phyloP scores from a whole-genome alignment of 805 yeast genomes.

The Sugiyamaella floridensis region DNA sequence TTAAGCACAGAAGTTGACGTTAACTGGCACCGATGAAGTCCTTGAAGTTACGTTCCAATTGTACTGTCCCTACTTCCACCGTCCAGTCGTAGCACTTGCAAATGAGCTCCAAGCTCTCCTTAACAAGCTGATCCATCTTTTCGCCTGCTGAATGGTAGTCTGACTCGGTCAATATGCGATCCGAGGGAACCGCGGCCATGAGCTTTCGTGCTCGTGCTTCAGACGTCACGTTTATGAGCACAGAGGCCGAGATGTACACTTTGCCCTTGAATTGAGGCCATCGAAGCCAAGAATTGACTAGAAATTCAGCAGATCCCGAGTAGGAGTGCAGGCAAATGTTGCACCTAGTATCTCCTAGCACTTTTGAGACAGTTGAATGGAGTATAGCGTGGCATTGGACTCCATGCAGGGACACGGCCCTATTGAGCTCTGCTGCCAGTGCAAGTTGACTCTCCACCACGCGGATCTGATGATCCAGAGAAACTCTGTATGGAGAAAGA shows the following conservation, averaged over 20 bases:
- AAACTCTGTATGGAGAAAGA: slow-evolving; percentile 46
- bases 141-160: slow-evolving; percentile 37
- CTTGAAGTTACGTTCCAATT: slow-evolving; percentile 11
- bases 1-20: too few relatives aligned
- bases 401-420: slow-evolving; percentile 73
- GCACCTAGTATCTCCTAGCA: neutral
- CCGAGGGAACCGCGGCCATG: slow-evolving; percentile 31
- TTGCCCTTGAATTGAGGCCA: slow-evolving; percentile 11
- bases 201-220: slow-evolving; percentile 28
- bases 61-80: slow-evolving; percentile 5
- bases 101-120: slow-evolving; percentile 8
- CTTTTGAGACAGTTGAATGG: slow-evolving; percentile 20
- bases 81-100: slow-evolving; percentile 10
- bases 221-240: slow-evolving; percentile 39
- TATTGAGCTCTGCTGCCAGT: slow-evolving; percentile 43
- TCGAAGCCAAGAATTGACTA: slow-evolving; percentile 21
- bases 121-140: slow-evolving; percentile 20
- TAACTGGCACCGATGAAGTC: slow-evolving; percentile 4
- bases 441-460: slow-evolving; percentile 47
- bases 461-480: slow-evolving; percentile 55
- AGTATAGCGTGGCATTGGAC: slow-evolving; percentile 70
- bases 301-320: slow-evolving; percentile 69
- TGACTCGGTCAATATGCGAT: slow-evolving; percentile 44
- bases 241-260: slow-evolving; percentile 49
- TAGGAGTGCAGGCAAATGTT: slow-evolving; percentile 74